Percentiles rank a stretch among this genome's conserved stretches.
Conservation (phyloP, 2,329 filamentous ascomycete genomes). For the Mollisia scopiformis region DNA sequence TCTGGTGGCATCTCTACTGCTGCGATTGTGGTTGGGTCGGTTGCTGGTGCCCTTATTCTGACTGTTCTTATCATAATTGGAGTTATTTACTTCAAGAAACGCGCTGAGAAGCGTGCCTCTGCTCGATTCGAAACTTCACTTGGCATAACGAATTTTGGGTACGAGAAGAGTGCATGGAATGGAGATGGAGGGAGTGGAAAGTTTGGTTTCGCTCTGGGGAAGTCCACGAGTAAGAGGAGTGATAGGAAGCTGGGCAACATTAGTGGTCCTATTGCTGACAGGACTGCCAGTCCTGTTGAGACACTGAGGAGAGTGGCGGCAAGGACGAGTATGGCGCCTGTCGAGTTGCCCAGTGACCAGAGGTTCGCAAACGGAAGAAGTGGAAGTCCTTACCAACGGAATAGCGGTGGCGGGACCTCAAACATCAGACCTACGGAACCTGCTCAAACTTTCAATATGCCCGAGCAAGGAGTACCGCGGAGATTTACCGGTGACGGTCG, state of each 20-base stretch:
- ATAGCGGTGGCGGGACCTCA: no score
- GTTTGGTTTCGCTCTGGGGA: background rate
- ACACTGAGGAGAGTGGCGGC: background rate
- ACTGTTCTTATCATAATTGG: background rate
- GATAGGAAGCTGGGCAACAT: background rate
- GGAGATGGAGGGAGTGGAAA: background rate
- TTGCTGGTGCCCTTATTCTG: background rate
- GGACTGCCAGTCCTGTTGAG: background rate
- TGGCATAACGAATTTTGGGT: background rate
- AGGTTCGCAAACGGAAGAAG: background rate
- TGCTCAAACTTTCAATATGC: no score
- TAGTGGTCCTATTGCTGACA: background rate
- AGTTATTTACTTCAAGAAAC: background rate
- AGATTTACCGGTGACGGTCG: background rate
- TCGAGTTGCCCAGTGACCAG: background rate
- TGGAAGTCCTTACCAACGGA: background rate
- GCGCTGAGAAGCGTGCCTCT: background rate
- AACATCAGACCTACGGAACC: no score
- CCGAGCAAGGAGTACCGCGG: background rate
- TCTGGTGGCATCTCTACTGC: background rate
- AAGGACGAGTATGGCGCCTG: background rate
- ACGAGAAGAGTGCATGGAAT: background rate
- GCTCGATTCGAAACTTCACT: background rate
- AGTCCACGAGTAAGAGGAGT: background rate
- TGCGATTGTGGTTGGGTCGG: background rate